Evolutionary conservation across 257 asterid species (phyloP), one percentile per base, ranked within the genome.

Genomic region (Ajuga chamaepitys): DNA sequence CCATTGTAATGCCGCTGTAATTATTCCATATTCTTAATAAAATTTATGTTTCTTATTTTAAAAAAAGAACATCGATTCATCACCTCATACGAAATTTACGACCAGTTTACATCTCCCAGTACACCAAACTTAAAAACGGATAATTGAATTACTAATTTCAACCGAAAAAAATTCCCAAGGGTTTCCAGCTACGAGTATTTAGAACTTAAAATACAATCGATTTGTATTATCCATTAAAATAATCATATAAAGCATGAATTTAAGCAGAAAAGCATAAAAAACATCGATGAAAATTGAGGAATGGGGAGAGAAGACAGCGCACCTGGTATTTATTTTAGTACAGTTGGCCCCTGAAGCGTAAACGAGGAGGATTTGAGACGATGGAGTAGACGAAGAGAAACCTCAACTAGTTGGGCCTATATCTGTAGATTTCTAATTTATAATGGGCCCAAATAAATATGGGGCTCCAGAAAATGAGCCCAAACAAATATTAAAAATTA

Each of bases 261-360:
- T 9, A 11, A 32, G 47, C 47, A 34, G 18, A 67, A 12, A 14
- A 2, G 9, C 6, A n/a, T n/a, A n/a, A 30, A 0, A 6, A 13
- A 44, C 37, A 56, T 24, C n/a, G n/a, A n/a, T n/a, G 42, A 13
- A 17, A 53, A n/a, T 12, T 4, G 14, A 24, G 48, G 11, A 51
- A 35, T 26, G 64, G 42, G 13, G 13, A 3, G n/a, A n/a, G n/a
- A n/a, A n/a, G n/a, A n/a, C n/a, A n/a, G 21, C 58, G 58, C 65
- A 67, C 73, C 73, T 30, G 59, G 73, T 66, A 66, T n/a, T n/a
- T 32, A 57, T 18, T 25, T 5, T 45, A 68, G 66, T 30, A n/a
- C 35, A 40, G 54, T 14, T 42, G 0, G 26, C 37, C 41, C n/a
- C n/a, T 9, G 70, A 22, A n/a, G 37, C 14, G 30, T 4, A 30